Conservation (phyloP, 2,329 filamentous ascomycete species). For the Venturia effusa region DNA sequence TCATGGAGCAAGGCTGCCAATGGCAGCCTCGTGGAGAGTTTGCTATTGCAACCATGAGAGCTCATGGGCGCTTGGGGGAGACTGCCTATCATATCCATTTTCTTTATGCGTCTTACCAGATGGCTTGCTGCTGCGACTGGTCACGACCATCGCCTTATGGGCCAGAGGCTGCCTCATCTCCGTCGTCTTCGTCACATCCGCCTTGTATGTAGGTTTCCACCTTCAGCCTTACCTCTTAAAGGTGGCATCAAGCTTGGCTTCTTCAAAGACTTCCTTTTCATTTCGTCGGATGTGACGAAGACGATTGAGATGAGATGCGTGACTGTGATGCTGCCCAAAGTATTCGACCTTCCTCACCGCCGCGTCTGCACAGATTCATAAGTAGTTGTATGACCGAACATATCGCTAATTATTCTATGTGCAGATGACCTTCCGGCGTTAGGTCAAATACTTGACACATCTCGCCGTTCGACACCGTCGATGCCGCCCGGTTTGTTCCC, state of each 20-base stretch:
- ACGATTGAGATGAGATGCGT: conserved; percentile 16
- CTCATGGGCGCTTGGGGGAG: background rate
- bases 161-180: conserved; percentile 25
- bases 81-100: conserved; percentile 1
- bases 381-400: background rate
- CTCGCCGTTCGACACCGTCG: conserved; percentile 7
- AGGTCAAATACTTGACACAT: conserved; percentile 7
- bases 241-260: conserved; percentile 7
- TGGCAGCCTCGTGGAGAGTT: background rate
- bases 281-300: conserved; percentile 27
- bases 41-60: background rate
- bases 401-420: background rate
- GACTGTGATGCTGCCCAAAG: background rate
- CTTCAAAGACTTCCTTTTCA: conserved; percentile 17
- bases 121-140: background rate
- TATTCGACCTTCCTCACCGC: background rate
- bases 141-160: conserved; percentile 14
- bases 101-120: conserved; percentile 1
- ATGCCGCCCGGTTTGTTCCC: conserved; percentile 10
- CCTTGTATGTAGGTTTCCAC: conserved; percentile 30
- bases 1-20: background rate
- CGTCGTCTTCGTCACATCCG: conserved; percentile 33
- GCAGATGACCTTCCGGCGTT: conserved; percentile 8
- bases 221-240: conserved; percentile 23
- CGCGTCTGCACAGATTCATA: background rate